These are phyloP conservation scores for Haplosporangium gracile DNA, from an alignment of 192 early-diverging fungal genomes.

Conservation along the genomic window DNA sequence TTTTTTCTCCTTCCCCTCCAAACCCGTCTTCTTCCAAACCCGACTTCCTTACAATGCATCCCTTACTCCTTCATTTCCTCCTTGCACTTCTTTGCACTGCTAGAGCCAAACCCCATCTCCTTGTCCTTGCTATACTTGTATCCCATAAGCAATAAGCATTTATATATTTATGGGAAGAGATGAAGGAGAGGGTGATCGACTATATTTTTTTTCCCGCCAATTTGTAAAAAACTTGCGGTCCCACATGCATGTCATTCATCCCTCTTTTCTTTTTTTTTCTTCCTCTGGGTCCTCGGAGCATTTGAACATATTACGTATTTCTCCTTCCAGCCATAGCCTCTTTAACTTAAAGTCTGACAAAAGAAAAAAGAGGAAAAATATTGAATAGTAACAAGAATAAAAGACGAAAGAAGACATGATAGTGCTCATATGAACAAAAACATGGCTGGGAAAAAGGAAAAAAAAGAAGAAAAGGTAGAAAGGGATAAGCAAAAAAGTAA, in stretches of 20 bases:
- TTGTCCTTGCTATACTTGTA: too few species aligned
- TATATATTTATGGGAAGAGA: not conserved
- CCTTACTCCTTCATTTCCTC: not conserved
- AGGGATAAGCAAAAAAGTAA: not conserved
- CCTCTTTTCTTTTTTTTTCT: not conserved
- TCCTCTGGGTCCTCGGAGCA: not conserved
- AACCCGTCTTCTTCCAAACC: not conserved
- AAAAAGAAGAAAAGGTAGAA: not conserved
- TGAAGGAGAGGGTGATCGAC: not conserved
- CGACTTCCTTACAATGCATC: not conserved
- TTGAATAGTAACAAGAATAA: not conserved
- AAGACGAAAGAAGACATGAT: not conserved
- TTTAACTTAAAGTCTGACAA: not conserved
- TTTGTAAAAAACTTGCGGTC: not conserved
- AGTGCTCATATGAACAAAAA: not conserved
- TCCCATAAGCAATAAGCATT: too few species aligned
- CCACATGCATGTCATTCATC: not conserved
- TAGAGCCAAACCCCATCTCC: too few species aligned
- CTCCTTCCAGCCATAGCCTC: not conserved
- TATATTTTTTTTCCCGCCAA: not conserved
- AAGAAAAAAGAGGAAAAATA: not conserved
- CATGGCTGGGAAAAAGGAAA: not conserved
- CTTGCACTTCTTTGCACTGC: not conserved
- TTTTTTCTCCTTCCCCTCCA: not conserved
- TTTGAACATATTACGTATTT: not conserved